Evolutionary conservation across 2,329 filamentous ascomycete species (phyloP), one percentile per base, ranked within the genome.

Genomic region (Xylariaceae sp.): DNA sequence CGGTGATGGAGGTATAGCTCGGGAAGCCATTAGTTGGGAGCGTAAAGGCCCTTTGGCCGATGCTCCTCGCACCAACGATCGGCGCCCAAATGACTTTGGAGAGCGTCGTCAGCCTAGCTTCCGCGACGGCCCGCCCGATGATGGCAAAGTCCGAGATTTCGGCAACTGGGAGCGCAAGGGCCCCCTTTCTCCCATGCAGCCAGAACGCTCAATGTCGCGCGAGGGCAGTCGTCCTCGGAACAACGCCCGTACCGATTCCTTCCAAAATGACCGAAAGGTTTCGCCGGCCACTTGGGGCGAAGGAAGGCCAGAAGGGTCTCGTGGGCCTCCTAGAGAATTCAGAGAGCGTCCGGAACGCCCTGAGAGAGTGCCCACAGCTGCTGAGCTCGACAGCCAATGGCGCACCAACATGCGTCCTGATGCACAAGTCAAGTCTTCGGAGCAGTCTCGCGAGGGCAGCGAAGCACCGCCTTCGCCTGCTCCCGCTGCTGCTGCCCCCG

Each of bases 141-240:
- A 92, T 67, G 86, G 86, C 58, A 91, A 89, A 68, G 72, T 83
- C 49, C 85, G 89, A 50, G 89, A 95, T 67, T 87, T 94, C 58
- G 80, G 82, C 59, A 95, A 90, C 70, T 99, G 94, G 94, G 92
- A 96, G 72, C 88, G 94, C 62, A 94, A 89, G 66, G 94, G 94
- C 11, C 94, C 94, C 35, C 77, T 97, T 48, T 89, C 92, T 39
- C 89, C 92, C 18, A 76, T 73, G 58, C 76, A 76, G 45, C 78
- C 74, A 51, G 80, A 84, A 56, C 74, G 75, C 48, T 67, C 71
- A 19, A 72, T 69, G 44, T 75, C 76, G 45, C 76, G 81, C 53
- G 81, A 83, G 36, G 77, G 73, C 52, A 78, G 77, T 66, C 76
- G 76, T 31, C 69, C 77, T 36, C 71, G 76, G 44, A 67, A 66